These are phyloP conservation scores for Aschersonia sp. DNA, from an alignment of 2,329 filamentous ascomycete genomes.

Conservation along the genomic window DNA sequence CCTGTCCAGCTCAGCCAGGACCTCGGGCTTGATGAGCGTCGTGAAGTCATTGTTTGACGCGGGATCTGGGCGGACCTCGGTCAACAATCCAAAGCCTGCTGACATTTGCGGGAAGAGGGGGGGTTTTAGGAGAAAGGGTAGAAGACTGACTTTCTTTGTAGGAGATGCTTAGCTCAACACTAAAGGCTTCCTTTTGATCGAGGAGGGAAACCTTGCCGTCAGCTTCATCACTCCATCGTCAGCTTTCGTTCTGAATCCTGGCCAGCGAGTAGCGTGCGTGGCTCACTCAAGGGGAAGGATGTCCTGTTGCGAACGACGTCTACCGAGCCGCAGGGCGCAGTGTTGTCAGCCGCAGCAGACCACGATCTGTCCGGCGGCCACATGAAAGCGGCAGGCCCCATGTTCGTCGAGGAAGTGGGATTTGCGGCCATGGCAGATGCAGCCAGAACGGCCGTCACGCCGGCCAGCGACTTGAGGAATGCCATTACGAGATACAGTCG, in stretches of 20 bases:
- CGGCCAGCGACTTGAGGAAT: constrained; percentile 7
- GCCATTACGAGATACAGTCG: background rate
- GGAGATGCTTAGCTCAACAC: constrained; percentile 37
- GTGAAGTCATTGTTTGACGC: constrained; percentile 23
- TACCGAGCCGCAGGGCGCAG: constrained; percentile 39
- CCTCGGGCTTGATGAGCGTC: constrained; percentile 19
- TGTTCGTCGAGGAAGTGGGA: constrained; percentile 11
- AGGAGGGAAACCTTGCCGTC: constrained; percentile 40
- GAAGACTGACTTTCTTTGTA: constrained; percentile 28
- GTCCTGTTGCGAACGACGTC: constrained; percentile 33
- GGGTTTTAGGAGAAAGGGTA: background rate
- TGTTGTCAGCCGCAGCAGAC: constrained; percentile 39
- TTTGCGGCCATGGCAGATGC: background rate
- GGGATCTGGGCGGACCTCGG: constrained; percentile 16
- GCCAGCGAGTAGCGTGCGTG: background rate
- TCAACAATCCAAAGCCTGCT: background rate
- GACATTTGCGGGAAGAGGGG: no score
- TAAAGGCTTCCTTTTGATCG: constrained; percentile 41
- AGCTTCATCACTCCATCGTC: constrained; percentile 16
- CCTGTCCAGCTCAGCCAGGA: constrained; percentile 22
- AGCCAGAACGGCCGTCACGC: constrained; percentile 4
- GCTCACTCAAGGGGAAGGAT: constrained; percentile 36
- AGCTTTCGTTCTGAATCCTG: background rate
- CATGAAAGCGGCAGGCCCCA: constrained; percentile 43
- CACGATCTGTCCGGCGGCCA: constrained; percentile 45